Evolutionary conservation across 139 green algal species (phyloP).

Genomic region (Bryopsis sp.): DNA sequence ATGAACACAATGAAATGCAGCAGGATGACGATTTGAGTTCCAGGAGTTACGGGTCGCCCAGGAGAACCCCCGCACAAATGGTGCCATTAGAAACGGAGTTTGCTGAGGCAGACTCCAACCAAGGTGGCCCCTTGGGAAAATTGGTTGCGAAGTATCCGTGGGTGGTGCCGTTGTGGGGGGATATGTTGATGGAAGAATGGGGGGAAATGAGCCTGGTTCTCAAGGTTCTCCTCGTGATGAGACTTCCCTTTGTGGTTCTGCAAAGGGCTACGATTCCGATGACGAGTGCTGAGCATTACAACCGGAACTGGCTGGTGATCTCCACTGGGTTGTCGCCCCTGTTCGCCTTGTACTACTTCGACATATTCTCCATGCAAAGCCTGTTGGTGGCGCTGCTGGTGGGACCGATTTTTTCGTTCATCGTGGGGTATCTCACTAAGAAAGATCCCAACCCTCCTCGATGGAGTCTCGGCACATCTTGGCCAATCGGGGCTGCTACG

Average conservation of each 20-base stretch:
- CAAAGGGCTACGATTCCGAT: constrained; percentile 36
- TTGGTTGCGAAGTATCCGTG: neutral
- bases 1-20: neutral
- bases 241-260: constrained; percentile 8
- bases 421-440: neutral
- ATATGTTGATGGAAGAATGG: constrained; percentile 22
- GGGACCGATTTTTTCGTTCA: neutral
- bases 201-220: neutral
- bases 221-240: constrained; percentile 15
- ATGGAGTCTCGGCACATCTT: constrained; percentile 16
- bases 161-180: constrained; percentile 20
- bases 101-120: neutral
- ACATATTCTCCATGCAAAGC: neutral
- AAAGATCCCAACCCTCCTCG: neutral
- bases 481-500: constrained; percentile 38
- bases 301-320: constrained; percentile 49
- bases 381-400: constrained; percentile 17
- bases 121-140: neutral
- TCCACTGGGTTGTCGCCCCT: constrained; percentile 32
- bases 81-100: constrained; percentile 2
- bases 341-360: constrained; percentile 29
- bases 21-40: neutral
- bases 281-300: constrained; percentile 41
- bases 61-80: neutral
- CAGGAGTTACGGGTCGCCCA: neutral